These are phyloP conservation scores for Fraxinus platypoda DNA, from an alignment of 305 asterid genomes.

Conservation along the genomic window DNA sequence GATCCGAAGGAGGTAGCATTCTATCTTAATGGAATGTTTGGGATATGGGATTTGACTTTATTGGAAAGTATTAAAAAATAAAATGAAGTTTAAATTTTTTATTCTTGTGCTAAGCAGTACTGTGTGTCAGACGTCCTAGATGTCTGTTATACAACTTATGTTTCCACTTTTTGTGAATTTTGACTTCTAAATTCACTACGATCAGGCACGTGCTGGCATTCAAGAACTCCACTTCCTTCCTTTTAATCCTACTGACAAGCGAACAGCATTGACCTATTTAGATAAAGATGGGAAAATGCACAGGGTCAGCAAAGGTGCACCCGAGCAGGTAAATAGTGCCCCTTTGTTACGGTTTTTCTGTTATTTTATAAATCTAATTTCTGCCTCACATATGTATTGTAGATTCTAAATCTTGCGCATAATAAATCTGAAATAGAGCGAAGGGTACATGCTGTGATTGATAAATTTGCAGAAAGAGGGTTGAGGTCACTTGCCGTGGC, in stretches of 20 bases:
- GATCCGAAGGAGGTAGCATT: conserved; percentile 90
- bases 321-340: conserved; percentile 60
- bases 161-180: conserved; percentile 17
- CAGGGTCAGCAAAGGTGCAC: conserved; percentile 89
- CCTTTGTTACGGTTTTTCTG: not conserved
- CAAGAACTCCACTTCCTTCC: conserved; percentile 81
- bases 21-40: not conserved
- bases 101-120: not conserved
- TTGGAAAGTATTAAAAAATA: not conserved
- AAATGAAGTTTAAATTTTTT: not conserved
- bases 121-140: not conserved
- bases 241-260: conserved; percentile 77
- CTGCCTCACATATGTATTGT: conserved; percentile 16
- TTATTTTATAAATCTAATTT: conserved; percentile 25
- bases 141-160: not conserved
- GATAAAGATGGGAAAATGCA: conserved; percentile 71
- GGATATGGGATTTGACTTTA: not conserved
- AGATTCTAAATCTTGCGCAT: conserved; percentile 70
- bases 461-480: conserved; percentile 78
- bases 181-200: conserved; percentile 20
- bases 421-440: conserved; percentile 68
- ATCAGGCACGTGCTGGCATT: conserved; percentile 86
- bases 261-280: conserved; percentile 77
- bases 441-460: conserved; percentile 70
- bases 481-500: conserved; percentile 74